Evolutionary conservation across 345 rosid genomes (phyloP).

Genomic region (Raphanus sativus): DNA sequence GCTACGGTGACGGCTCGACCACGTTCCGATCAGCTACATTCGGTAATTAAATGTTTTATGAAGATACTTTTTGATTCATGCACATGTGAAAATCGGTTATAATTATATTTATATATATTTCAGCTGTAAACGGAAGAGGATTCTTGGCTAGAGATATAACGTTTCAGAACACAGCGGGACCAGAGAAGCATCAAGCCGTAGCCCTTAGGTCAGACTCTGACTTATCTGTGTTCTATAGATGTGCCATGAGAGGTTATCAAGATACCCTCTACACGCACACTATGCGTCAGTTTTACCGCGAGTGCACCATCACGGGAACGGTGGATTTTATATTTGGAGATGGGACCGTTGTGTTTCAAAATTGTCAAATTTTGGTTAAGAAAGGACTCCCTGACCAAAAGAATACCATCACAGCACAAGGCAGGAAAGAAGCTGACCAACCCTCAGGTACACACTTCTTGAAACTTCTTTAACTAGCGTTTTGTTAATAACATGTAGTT

Average conservation of each 20-base stretch:
- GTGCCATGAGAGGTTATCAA: slow-evolving; percentile 70
- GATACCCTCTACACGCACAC: slow-evolving; percentile 87
- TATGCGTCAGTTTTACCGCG: slow-evolving; percentile 85
- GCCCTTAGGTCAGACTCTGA: slow-evolving; percentile 86
- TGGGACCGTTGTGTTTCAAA: slow-evolving; percentile 72
- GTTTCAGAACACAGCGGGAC: slow-evolving; percentile 88
- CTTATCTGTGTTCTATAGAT: slow-evolving; percentile 62
- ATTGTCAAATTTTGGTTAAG: slow-evolving; percentile 62
- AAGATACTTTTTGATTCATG: not conserved
- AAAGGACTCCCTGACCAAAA: slow-evolving; percentile 71
- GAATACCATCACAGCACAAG: slow-evolving; percentile 87
- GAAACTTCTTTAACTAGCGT: slow-evolving; percentile 19
- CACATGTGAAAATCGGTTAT: not conserved
- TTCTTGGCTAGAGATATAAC: slow-evolving; percentile 82
- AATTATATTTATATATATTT: not conserved
- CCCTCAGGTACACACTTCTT: slow-evolving; percentile 61
- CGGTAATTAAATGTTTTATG: slow-evolving; percentile 44
- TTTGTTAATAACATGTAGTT: not conserved
- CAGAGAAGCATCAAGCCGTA: slow-evolving; percentile 86
- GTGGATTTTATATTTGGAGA: slow-evolving; percentile 91
- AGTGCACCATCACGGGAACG: slow-evolving; percentile 77
- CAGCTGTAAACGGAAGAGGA: slow-evolving; percentile 90
- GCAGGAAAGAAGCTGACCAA: slow-evolving; percentile 63
- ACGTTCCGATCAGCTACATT: slow-evolving; percentile 90
- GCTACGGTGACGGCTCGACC: slow-evolving; percentile 74